Evolutionary conservation across 2,329 filamentous ascomycete species (phyloP).

Genomic region (Arthrobotrys megalospora): DNA sequence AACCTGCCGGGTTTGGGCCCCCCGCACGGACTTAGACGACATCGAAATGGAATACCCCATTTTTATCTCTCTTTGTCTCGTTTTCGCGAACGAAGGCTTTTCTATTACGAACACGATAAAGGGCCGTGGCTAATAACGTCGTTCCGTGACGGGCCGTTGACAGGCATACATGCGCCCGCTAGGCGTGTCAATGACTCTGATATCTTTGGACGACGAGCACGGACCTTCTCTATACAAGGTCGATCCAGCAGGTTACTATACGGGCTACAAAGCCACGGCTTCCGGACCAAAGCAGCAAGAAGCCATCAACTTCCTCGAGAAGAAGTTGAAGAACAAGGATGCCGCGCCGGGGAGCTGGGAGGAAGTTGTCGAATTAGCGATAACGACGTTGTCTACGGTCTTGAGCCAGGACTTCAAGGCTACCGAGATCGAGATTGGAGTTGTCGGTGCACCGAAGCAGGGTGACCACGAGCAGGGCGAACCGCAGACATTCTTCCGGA

Average conservation of each 20-base stretch:
- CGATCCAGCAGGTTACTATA: slow-evolving; percentile 97
- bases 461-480: slow-evolving; percentile 79
- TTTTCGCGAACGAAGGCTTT: slow-evolving; percentile 34
- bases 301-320: slow-evolving; percentile 97
- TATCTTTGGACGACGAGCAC: slow-evolving; percentile 91
- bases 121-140: slow-evolving; percentile 54
- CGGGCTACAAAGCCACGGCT: slow-evolving; percentile 97
- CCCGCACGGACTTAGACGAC: slow-evolving; percentile 37
- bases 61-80: slow-evolving; percentile 1
- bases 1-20: slow-evolving; percentile 19
- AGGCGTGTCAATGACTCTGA: slow-evolving; percentile 93
- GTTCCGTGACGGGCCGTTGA: slow-evolving; percentile 56
- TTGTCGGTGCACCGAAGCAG: slow-evolving; percentile 82
- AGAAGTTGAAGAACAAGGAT: slow-evolving; percentile 99
- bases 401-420: slow-evolving; percentile 99
- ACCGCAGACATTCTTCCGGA: slow-evolving; percentile 84
- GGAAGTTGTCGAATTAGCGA: slow-evolving; percentile 96
- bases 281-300: slow-evolving; percentile 99
- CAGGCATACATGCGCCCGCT: slow-evolving; percentile 98
- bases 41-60: slow-evolving; percentile 19
- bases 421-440: slow-evolving; percentile 96
- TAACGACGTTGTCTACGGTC: slow-evolving; percentile 93
- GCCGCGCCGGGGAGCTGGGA: slow-evolving; percentile 92
- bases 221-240: slow-evolving; percentile 98
- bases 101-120: slow-evolving; percentile 54